Base-by-base conservation (phyloP, 192 early-diverging fungal species). In the Umbelopsis ramanniana region DNA sequence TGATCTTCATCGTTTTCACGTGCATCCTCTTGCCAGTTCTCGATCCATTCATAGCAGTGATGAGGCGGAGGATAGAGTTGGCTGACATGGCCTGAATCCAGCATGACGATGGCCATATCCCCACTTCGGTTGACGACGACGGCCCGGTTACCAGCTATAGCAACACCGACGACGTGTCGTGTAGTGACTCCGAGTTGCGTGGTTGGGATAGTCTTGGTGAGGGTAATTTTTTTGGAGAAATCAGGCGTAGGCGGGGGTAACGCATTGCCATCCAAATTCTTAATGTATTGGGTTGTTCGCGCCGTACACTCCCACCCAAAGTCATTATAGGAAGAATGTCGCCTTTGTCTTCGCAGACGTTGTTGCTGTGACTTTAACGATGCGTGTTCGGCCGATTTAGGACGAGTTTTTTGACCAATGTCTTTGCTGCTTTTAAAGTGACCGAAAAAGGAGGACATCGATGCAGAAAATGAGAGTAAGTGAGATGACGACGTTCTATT, bases 251-350 rank as follows among this genome's bases (percentile, higher is more conserved):
- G 45, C 5, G 48, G 21, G 6, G 50, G 52, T 10, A 7, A 54
- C 19, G 15, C 46, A 33, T 22, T 72, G 11, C 11, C 52, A 66
- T 46, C 45, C 54, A 46, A 24, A 46, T 57, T 46, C n/a, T 69
- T 68, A 6, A 79, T 54, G 52, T 79, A 79, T 19, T 79, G 69
- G 6, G 63, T 73, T 14, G 77, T 79, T 4, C 68, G 69, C 33
- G 66, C 68, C 43, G 71, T 73, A 68, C 77, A 79, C 5, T 73
- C 72, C 47, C 74, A 79, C 5, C 77, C 77, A 72, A 74, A 79
- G 38, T 79, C 73, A 43, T 79, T 79, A 48, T 79, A 79, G 15
- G 77, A 79, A 35, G 73, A 74, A 46, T 79, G 77, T 0, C 77
- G 69, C 2, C 77, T 40, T 35, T 68, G 40, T 35, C 74, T 45